Percentiles rank a stretch among this genome's conserved stretches.
Evolutionary conservation across 768 basidiomycete genomes (phyloP).

Genomic region (Mycena chlorophos): DNA sequence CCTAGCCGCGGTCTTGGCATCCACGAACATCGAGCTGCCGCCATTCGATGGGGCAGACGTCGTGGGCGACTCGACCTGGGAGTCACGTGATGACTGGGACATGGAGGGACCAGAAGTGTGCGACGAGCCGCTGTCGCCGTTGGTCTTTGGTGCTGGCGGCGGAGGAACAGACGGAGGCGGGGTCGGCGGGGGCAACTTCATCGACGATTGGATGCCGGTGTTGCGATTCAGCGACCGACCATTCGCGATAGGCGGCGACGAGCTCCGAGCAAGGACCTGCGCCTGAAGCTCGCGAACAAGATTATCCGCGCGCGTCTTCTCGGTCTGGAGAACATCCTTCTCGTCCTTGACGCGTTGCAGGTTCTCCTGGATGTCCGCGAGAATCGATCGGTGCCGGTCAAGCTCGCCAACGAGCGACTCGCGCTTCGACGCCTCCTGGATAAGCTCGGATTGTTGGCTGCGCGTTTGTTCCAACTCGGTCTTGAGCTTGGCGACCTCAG

Average conservation of each 20-base stretch:
- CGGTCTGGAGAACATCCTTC: slow-evolving; percentile 72
- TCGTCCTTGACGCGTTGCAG: slow-evolving; percentile 81
- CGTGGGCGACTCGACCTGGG: slow-evolving; percentile 65
- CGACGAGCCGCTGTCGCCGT: slow-evolving; percentile 62
- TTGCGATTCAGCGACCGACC: slow-evolving; percentile 51
- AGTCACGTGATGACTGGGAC: slow-evolving; percentile 68
- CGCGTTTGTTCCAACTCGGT: slow-evolving; percentile 50
- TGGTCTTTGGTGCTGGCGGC: slow-evolving; percentile 68
- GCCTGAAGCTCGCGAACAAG: slow-evolving; percentile 79
- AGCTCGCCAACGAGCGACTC: slow-evolving; percentile 74
- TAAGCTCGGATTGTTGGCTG: slow-evolving; percentile 59
- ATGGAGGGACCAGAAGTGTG: slow-evolving; percentile 53
- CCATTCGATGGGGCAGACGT: slow-evolving; percentile 55
- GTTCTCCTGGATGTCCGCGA: slow-evolving; percentile 77
- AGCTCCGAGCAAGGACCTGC: slow-evolving; percentile 61
- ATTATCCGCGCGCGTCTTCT: slow-evolving; percentile 67
- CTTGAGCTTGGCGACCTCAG: slow-evolving; percentile 38
- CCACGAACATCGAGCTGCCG: slow-evolving; percentile 41
- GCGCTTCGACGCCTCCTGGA: slow-evolving; percentile 72
- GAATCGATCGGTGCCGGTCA: slow-evolving; percentile 71
- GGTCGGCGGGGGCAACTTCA: slow-evolving; percentile 83
- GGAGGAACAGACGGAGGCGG: slow-evolving; percentile 88
- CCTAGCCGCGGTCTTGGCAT: slow-evolving; percentile 56
- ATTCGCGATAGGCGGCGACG: slow-evolving; percentile 54
- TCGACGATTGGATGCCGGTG: slow-evolving; percentile 60